Percentiles rank a stretch among this genome's conserved stretches.
These are phyloP conservation scores for Aquanectria penicillioides DNA, from an alignment of 2,329 filamentous ascomycete genomes.

Conservation along the genomic window DNA sequence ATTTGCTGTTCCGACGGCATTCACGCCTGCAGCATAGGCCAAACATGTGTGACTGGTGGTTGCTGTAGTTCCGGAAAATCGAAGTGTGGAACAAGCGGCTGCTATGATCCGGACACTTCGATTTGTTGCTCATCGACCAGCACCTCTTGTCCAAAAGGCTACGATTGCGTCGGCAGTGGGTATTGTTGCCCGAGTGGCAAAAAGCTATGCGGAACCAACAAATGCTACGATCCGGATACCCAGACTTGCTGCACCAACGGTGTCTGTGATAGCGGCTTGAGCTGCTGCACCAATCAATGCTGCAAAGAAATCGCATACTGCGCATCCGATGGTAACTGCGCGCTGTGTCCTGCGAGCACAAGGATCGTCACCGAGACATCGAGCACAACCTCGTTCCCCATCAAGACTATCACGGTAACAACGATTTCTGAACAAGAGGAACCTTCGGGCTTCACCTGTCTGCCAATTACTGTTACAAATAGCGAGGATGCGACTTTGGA, in stretches of 20 bases:
- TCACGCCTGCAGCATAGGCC: neutral
- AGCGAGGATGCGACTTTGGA: neutral
- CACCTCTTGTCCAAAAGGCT: neutral
- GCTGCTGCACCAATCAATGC: slow-evolving; percentile 4
- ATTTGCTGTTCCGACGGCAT: neutral
- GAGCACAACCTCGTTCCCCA: neutral
- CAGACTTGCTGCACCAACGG: slow-evolving; percentile 1
- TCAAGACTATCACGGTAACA: neutral
- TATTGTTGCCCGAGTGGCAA: neutral
- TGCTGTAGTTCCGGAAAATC: neutral
- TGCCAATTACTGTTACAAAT: neutral
- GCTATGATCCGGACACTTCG: neutral
- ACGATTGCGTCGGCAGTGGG: slow-evolving; percentile 3
- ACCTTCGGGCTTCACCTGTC: neutral
- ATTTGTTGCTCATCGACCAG: neutral
- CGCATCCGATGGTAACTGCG: neutral
- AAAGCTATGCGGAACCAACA: neutral
- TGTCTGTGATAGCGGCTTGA: neutral
- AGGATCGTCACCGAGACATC: neutral
- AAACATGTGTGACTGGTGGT: neutral
- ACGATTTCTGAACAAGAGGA: neutral
- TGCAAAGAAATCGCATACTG: slow-evolving; percentile 6
- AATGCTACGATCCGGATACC: slow-evolving; percentile 1
- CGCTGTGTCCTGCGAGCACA: neutral
- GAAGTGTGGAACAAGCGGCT: neutral